Evolutionary conservation across 257 asterid species (phyloP).

Genomic region (Solanum tarapatanum): DNA sequence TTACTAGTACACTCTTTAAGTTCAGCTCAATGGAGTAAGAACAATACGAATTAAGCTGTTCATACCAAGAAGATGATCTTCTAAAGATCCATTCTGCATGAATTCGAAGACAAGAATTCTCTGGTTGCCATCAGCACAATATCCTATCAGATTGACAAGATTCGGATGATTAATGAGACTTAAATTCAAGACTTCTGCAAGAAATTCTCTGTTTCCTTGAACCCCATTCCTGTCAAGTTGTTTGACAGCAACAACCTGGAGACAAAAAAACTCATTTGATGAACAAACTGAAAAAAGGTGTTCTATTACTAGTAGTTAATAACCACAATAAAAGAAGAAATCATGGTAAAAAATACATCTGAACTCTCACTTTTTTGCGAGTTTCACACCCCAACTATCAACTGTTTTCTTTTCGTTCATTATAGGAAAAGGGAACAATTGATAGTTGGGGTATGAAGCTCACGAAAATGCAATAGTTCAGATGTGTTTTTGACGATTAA

Average conservation of each 20-base stretch:
- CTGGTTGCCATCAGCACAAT: conserved; percentile 86
- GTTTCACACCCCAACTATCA: neutral
- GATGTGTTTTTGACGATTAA: neutral
- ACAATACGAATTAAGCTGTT: neutral
- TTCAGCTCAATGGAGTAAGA: neutral
- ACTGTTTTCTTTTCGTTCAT: neutral
- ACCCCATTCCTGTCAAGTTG: conserved; percentile 36
- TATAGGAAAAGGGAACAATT: neutral
- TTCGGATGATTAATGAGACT: conserved; percentile 65
- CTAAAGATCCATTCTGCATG: conserved; percentile 61
- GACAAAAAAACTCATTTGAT: neutral
- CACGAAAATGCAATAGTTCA: neutral
- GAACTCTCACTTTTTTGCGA: neutral
- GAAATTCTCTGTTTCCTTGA: conserved; percentile 37
- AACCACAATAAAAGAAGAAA: neutral
- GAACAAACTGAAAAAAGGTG: neutral
- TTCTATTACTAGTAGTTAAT: neutral
- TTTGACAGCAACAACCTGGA: conserved; percentile 32
- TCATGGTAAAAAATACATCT: neutral
- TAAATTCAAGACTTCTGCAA: conserved; percentile 63
- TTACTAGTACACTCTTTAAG: neutral
- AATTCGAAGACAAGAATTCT: conserved; percentile 68
- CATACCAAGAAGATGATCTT: conserved; percentile 63
- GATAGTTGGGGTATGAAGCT: neutral
- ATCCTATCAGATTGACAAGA: conserved; percentile 68